These are phyloP conservation scores for Termitomyces sp. DNA, from an alignment of 768 basidiomycete genomes.

Conservation along the genomic window DNA sequence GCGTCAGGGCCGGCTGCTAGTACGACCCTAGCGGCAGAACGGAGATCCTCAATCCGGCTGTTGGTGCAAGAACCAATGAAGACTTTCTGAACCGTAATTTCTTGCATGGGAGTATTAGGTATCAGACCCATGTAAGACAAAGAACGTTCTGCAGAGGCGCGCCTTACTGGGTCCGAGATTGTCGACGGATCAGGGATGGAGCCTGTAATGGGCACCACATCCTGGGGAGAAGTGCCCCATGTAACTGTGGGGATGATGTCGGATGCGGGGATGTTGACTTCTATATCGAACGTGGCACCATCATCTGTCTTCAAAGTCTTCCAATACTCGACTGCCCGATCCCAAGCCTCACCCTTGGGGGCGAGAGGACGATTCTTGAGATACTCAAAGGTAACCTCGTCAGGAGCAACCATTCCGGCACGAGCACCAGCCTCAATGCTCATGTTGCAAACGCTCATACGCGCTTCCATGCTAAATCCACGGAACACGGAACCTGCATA, in stretches of 20 bases:
- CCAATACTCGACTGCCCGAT: conserved; percentile 83
- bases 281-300: conserved; percentile 79
- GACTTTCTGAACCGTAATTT: conserved; percentile 79
- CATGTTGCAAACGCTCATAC: conserved; percentile 93
- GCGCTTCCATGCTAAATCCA: conserved; percentile 82
- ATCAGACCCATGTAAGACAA: conserved; percentile 84
- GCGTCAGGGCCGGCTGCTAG: conserved; percentile 67
- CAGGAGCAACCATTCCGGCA: conserved; percentile 90
- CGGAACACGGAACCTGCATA: conserved; percentile 88
- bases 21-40: conserved; percentile 76
- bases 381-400: conserved; percentile 82
- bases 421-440: conserved; percentile 92
- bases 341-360: conserved; percentile 83
- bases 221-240: conserved; percentile 92
- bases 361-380: conserved; percentile 75
- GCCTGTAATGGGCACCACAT: conserved; percentile 79
- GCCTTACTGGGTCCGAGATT: conserved; percentile 59
- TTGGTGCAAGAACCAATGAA: conserved; percentile 96
- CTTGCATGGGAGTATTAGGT: conserved; percentile 73
- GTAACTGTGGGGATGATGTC: conserved; percentile 89
- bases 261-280: conserved; percentile 72
- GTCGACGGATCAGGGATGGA: conserved; percentile 69
- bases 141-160: conserved; percentile 65
- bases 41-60: conserved; percentile 88
- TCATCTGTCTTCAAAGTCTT: conserved; percentile 71